These are phyloP conservation scores for Kwoniella newhampshirensis DNA, from an alignment of 768 basidiomycete genomes.

Conservation along the genomic window DNA sequence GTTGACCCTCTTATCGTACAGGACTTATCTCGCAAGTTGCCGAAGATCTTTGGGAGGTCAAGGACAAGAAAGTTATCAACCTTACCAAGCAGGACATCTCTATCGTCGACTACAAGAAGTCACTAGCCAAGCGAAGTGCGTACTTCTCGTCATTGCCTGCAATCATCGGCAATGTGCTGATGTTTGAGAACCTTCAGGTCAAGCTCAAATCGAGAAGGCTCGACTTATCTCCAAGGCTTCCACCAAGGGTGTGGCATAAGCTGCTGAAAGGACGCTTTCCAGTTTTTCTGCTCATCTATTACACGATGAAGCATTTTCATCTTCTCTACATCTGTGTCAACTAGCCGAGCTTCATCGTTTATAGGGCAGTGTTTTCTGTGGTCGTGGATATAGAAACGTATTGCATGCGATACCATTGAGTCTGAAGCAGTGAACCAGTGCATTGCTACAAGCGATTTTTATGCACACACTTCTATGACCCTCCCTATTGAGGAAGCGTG, in stretches of 20 bases:
- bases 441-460: too few species aligned
- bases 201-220: constrained; percentile 85
- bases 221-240: constrained; percentile 86
- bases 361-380: too few species aligned
- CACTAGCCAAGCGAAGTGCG: constrained; percentile 73
- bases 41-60: constrained; percentile 98
- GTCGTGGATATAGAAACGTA: too few species aligned
- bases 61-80: constrained; percentile 87
- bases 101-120: constrained; percentile 89
- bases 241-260: constrained; percentile 48
- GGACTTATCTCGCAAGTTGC: constrained; percentile 96
- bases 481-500: too few species aligned
- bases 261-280: too few species aligned
- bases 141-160: constrained; percentile 6
- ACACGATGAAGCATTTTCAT: too few species aligned
- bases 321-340: too few species aligned
- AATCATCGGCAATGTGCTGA: not conserved
- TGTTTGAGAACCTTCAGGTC: constrained; percentile 58
- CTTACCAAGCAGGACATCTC: constrained; percentile 85
- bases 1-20: constrained; percentile 42
- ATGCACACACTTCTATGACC: too few species aligned
- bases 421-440: too few species aligned
- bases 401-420: too few species aligned
- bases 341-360: too few species aligned
- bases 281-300: too few species aligned